Conservation (phyloP, 352 stramenopile genomes). For the Phytophthora quininea region DNA sequence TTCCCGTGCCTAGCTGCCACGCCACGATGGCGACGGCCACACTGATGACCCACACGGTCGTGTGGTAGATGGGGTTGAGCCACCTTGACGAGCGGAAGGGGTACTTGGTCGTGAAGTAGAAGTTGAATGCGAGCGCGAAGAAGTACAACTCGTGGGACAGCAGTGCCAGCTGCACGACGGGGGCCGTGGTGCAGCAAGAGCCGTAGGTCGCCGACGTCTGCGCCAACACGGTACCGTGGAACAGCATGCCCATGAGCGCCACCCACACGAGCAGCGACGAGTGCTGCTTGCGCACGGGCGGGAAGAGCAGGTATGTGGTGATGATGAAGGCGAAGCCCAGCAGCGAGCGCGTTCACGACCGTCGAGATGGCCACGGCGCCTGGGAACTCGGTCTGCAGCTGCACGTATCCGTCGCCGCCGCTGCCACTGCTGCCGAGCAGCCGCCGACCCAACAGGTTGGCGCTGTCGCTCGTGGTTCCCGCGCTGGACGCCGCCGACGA, state of each 20-base stretch:
- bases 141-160: slow-evolving; percentile 86
- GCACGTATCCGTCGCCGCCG: slow-evolving; percentile 17
- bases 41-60: slow-evolving; percentile 64
- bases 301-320: slow-evolving; percentile 81
- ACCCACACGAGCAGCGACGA: slow-evolving; percentile 84
- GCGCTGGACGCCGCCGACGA: slow-evolving; percentile 20
- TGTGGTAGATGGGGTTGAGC: slow-evolving; percentile 75
- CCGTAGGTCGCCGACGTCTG: slow-evolving; percentile 56
- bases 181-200: slow-evolving; percentile 65
- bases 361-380: slow-evolving; percentile 61
- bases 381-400: slow-evolving; percentile 62
- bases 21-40: slow-evolving; percentile 59
- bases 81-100: slow-evolving; percentile 80
- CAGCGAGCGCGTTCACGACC: slow-evolving; percentile 68
- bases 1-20: slow-evolving; percentile 44
- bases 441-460: slow-evolving; percentile 42
- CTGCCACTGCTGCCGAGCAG: slow-evolving; percentile 20
- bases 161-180: slow-evolving; percentile 72
- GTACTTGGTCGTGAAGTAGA: slow-evolving; percentile 90
- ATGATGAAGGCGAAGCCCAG: slow-evolving; percentile 82
- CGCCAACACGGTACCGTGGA: slow-evolving; percentile 72
- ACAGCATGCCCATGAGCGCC: slow-evolving; percentile 78
- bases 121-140: slow-evolving; percentile 84
- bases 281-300: slow-evolving; percentile 80
- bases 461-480: slow-evolving; percentile 26